phyloP scores from a whole-genome alignment of 2,329 filamentous ascomycete genomes.

The Aschersonia sp. region DNA sequence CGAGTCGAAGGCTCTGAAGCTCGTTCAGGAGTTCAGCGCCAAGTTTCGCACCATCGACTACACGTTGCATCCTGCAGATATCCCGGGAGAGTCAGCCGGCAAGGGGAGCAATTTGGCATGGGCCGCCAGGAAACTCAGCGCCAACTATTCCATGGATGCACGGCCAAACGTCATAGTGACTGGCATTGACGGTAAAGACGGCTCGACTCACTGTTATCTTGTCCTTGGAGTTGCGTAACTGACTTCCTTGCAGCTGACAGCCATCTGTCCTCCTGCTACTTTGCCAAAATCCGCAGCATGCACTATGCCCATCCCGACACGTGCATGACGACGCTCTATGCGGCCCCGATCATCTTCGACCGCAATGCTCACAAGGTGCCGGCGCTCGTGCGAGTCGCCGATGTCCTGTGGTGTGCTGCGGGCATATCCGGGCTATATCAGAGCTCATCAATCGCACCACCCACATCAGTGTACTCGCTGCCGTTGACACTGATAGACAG shows the following conservation, averaged over 20 bases:
- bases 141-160: slow-evolving; percentile 36
- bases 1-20: slow-evolving; percentile 43
- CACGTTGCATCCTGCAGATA: slow-evolving; percentile 50
- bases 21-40: slow-evolving; percentile 48
- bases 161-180: slow-evolving; percentile 53
- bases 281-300: slow-evolving; percentile 47
- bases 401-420: slow-evolving; percentile 57
- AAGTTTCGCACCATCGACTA: slow-evolving; percentile 53
- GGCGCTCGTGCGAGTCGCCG: slow-evolving; percentile 53
- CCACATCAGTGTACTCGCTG: slow-evolving; percentile 60
- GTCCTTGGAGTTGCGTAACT: neutral
- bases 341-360: slow-evolving; percentile 59
- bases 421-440: slow-evolving; percentile 55
- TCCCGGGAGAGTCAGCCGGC: slow-evolving; percentile 54
- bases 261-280: slow-evolving; percentile 55
- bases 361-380: slow-evolving; percentile 57
- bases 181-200: slow-evolving; percentile 52
- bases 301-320: slow-evolving; percentile 46
- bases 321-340: slow-evolving; percentile 48
- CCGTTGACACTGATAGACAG: slow-evolving; percentile 51
- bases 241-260: slow-evolving; percentile 43
- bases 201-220: no score
- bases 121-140: slow-evolving; percentile 51
- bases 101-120: slow-evolving; percentile 64
- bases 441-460: slow-evolving; percentile 49